These are phyloP conservation scores for Medicago ruthenica DNA, from an alignment of 306 rosid genomes.

Conservation along the genomic window DNA sequence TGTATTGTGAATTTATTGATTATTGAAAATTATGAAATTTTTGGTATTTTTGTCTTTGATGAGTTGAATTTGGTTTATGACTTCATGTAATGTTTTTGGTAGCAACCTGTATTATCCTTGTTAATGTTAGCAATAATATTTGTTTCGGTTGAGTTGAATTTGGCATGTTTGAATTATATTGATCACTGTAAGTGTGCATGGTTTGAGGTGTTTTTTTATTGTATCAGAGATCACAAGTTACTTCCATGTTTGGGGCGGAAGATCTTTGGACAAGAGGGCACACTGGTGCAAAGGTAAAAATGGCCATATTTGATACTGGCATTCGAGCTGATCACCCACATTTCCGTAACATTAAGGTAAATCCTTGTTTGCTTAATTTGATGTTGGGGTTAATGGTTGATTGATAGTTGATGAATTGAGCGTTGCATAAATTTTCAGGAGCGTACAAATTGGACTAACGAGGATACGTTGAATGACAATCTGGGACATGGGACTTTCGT, in stretches of 20 bases:
- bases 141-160: constrained; percentile 21
- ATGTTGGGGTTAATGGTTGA: constrained; percentile 1
- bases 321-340: constrained; percentile 95
- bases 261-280: constrained; percentile 81
- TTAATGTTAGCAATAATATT: neutral
- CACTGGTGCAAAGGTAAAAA: constrained; percentile 88
- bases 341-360: constrained; percentile 93
- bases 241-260: constrained; percentile 91
- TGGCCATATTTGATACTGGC: constrained; percentile 98
- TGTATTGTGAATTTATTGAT: neutral
- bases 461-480: constrained; percentile 90
- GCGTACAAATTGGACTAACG: constrained; percentile 98
- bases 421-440: constrained; percentile 60
- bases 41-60: neutral
- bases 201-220: constrained; percentile 39
- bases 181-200: neutral
- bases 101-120: neutral
- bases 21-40: neutral
- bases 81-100: constrained; percentile 5
- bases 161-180: constrained; percentile 21
- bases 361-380: constrained; percentile 31
- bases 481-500: constrained; percentile 99
- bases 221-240: constrained; percentile 85
- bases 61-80: neutral
- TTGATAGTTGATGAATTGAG: constrained; percentile 39